Conservation (phyloP, 441 rosid species). For the Pelargonium citronellum region DNA sequence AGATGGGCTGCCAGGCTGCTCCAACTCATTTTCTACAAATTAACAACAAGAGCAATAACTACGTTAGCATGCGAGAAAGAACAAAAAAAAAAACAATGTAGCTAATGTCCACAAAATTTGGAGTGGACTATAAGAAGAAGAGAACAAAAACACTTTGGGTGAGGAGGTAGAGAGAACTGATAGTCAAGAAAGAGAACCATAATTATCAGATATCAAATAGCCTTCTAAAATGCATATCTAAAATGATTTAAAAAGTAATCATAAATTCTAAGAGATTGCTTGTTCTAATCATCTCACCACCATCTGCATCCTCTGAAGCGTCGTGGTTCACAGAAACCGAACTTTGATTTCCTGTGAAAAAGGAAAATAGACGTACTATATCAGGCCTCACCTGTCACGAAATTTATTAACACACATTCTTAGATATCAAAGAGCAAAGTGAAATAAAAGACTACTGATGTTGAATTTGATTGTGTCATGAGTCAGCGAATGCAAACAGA, state of each 20-base stretch:
- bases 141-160: background rate
- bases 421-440: background rate
- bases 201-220: background rate
- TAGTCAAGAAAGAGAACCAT: background rate
- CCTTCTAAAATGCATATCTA: background rate
- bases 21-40: slow-evolving; percentile 52
- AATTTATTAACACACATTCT: background rate
- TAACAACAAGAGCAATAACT: slow-evolving; percentile 14
- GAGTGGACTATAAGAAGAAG: background rate
- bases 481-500: too few relatives aligned
- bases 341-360: slow-evolving; percentile 48
- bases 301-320: slow-evolving; percentile 51
- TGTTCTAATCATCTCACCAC: slow-evolving; percentile 41
- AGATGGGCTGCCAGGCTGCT: slow-evolving; percentile 90
- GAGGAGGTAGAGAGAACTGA: too few relatives aligned
- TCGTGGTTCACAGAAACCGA: slow-evolving; percentile 35
- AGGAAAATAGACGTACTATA: background rate
- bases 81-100: background rate
- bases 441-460: too few relatives aligned
- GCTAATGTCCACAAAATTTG: too few relatives aligned
- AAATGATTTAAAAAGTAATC: background rate
- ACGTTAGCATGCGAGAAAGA: slow-evolving; percentile 9
- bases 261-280: slow-evolving; percentile 5
- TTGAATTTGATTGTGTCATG: too few relatives aligned
- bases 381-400: background rate